A percentile compares a stretch with the other conserved stretches of the same genome.
These are phyloP conservation scores for Trypanosoma rangeli DNA, from an alignment of 208 protist genomes.

Conservation along the genomic window DNA sequence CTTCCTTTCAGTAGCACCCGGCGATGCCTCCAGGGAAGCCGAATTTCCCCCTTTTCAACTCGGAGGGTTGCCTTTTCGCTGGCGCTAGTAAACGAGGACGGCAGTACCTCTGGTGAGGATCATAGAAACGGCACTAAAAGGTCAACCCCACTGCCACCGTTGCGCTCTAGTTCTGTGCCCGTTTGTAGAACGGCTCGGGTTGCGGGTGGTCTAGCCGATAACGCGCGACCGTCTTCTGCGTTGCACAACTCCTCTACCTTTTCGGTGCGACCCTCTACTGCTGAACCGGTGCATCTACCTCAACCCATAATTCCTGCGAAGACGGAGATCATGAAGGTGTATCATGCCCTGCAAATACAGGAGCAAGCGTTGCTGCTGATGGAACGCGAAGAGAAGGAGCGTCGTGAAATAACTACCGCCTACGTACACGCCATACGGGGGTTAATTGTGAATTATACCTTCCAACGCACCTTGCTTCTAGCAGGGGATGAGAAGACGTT, in stretches of 20 bases:
- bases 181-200: neutral
- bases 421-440: conserved; percentile 18
- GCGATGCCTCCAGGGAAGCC: neutral
- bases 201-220: neutral
- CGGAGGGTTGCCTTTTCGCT: neutral
- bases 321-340: conserved; percentile 8
- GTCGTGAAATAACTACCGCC: conserved; percentile 14
- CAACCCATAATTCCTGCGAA: neutral
- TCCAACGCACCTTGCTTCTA: conserved; percentile 9
- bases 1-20: neutral
- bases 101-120: conserved; percentile 4
- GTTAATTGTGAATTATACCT: conserved; percentile 12
- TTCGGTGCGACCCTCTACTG: neutral
- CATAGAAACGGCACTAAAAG: neutral
- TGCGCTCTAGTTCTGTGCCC: neutral
- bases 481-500: neutral
- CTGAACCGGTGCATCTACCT: neutral
- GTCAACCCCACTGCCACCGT: too few relatives aligned
- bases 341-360: conserved; percentile 17
- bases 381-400: conserved; percentile 23
- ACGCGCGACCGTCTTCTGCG: neutral
- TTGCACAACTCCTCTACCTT: neutral
- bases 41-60: neutral
- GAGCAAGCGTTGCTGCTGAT: conserved; percentile 23
- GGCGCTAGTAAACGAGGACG: conserved; percentile 3